These are phyloP conservation scores for Phytophthora vignae DNA, from an alignment of 352 stramenopile species.

Conservation along the genomic window DNA sequence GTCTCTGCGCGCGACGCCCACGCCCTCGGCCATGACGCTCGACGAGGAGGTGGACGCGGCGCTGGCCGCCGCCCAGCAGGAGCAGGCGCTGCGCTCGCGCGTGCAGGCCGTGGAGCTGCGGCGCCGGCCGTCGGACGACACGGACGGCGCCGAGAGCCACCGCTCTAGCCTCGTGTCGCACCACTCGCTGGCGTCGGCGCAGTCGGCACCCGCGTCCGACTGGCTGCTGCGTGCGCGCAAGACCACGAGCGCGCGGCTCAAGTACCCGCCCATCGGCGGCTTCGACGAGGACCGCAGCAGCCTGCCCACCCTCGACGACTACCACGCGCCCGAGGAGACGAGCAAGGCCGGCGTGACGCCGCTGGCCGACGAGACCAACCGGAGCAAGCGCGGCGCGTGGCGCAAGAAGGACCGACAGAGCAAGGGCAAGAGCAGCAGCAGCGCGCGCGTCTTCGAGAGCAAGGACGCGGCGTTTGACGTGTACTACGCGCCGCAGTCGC, in stretches of 20 bases:
- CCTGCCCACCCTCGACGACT: slow-evolving; percentile 60
- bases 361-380: slow-evolving; percentile 2
- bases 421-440: slow-evolving; percentile 11
- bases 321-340: slow-evolving; percentile 24
- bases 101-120: slow-evolving; percentile 60
- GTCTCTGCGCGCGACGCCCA: not conserved
- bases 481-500: slow-evolving; percentile 47
- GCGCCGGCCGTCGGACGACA: slow-evolving; percentile 48
- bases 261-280: slow-evolving; percentile 9
- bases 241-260: not conserved
- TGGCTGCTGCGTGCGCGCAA: slow-evolving; percentile 33
- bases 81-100: slow-evolving; percentile 46
- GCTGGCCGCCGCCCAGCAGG: slow-evolving; percentile 27
- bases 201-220: slow-evolving; percentile 26
- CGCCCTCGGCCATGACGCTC: not conserved
- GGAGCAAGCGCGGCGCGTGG: slow-evolving; percentile 7
- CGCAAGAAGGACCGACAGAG: slow-evolving; percentile 19
- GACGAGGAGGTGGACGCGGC: slow-evolving; percentile 24
- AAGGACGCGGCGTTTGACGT: slow-evolving; percentile 25
- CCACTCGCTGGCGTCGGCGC: slow-evolving; percentile 44
- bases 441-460: slow-evolving; percentile 10
- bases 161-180: slow-evolving; percentile 54
- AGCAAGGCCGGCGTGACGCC: slow-evolving; percentile 6
- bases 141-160: slow-evolving; percentile 32
- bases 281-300: slow-evolving; percentile 67